Conservation (phyloP, 306 rosid genomes). For the Cicer arietinum region DNA sequence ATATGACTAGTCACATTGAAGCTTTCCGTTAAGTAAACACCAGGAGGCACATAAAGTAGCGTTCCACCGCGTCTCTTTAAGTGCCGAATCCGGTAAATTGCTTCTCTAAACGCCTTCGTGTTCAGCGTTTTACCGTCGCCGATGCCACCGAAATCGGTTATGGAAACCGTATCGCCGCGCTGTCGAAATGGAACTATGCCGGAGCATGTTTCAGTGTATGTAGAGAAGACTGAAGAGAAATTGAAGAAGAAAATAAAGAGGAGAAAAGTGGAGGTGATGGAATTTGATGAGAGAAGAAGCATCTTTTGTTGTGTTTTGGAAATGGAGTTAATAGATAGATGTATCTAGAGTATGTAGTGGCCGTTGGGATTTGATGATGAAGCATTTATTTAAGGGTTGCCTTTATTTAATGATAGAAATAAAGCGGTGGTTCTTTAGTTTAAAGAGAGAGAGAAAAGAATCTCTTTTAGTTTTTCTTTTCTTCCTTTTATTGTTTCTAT, state of each 20-base stretch:
- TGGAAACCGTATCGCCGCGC: constrained; percentile 70
- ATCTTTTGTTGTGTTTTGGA: not conserved
- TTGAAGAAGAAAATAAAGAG: not conserved
- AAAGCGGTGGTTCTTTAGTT: constrained; percentile 6
- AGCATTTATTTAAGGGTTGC: not conserved
- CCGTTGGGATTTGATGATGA: not conserved
- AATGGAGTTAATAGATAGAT: too few relatives aligned
- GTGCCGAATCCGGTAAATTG: constrained; percentile 72
- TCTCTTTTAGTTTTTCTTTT: not conserved
- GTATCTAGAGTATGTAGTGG: not conserved
- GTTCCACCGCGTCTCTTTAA: constrained; percentile 75
- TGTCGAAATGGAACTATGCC: constrained; percentile 61
- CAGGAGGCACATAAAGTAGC: constrained; percentile 75
- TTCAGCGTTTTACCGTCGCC: constrained; percentile 81
- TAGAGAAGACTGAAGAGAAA: not conserved
- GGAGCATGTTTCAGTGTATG: constrained; percentile 62
- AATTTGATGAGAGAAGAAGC: constrained; percentile 30
- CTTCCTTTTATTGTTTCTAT: too few relatives aligned
- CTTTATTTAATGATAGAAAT: not conserved
- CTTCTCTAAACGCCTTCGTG: constrained; percentile 75
- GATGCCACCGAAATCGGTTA: constrained; percentile 72
- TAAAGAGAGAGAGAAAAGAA: constrained; percentile 11
- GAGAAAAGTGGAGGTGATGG: not conserved
- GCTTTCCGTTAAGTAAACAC: constrained; percentile 77
- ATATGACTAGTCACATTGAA: constrained; percentile 85